Percentiles rank a stretch among this genome's conserved stretches.
Evolutionary conservation across 305 asterid species (phyloP).

Genomic region (Rubia tinctorum): DNA sequence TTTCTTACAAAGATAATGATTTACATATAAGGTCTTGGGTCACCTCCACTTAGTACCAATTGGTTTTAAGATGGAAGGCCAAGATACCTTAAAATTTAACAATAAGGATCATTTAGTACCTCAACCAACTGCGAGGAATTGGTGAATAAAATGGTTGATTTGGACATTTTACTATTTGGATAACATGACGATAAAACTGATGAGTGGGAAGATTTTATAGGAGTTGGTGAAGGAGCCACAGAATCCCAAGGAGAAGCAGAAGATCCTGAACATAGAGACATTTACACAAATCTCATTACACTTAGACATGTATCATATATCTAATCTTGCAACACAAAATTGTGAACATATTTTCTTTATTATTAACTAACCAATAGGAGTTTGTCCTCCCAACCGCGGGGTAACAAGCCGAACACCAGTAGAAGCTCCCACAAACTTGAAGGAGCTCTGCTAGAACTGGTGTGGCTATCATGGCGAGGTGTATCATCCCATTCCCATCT

Average conservation of each 20-base stretch:
- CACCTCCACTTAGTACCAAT: too few relatives aligned
- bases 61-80: too few relatives aligned
- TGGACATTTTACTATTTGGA: constrained; percentile 57
- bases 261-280: constrained; percentile 26
- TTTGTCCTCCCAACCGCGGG: constrained; percentile 88
- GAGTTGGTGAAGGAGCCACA: constrained; percentile 89
- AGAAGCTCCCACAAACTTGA: constrained; percentile 77
- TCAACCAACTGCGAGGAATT: constrained; percentile 37
- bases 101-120: constrained; percentile 22
- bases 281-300: background rate
- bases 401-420: constrained; percentile 96
- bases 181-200: constrained; percentile 66
- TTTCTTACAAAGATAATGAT: too few relatives aligned
- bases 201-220: constrained; percentile 89
- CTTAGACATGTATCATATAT: too few relatives aligned
- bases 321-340: too few relatives aligned
- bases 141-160: constrained; percentile 31
- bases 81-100: too few relatives aligned
- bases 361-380: constrained; percentile 70
- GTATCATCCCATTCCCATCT: constrained; percentile 96
- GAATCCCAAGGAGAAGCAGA: constrained; percentile 88
- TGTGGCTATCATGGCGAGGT: constrained; percentile 61
- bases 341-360: too few relatives aligned
- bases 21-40: too few relatives aligned
- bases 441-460: constrained; percentile 53